A percentile compares a stretch with the other conserved stretches of the same genome.
Conservation (phyloP, 2,329 filamentous ascomycete genomes). For the Fusarium succisae region DNA sequence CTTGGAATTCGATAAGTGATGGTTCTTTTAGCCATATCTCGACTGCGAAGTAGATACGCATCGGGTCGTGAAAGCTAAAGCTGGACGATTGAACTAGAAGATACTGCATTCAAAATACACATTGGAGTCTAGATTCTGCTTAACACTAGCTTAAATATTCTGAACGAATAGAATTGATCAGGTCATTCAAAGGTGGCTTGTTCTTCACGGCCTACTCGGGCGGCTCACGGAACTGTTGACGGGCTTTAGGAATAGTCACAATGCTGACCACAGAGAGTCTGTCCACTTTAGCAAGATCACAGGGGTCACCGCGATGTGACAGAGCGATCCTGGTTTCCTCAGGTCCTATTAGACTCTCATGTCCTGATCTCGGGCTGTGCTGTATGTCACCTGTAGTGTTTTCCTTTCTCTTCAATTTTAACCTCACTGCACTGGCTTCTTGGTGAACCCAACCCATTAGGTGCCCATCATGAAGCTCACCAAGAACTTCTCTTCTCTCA, state of each 20-base stretch:
- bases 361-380: background rate
- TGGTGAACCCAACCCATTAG: no score
- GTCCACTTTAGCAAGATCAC: background rate
- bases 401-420: background rate
- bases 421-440: rapidly evolving
- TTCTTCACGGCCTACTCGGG: background rate
- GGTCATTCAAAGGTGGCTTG: background rate
- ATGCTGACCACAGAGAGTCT: background rate
- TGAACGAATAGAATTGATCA: no score
- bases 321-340: background rate
- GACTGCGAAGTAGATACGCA: background rate
- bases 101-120: background rate
- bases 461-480: background rate
- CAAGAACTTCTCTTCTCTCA: background rate
- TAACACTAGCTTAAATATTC: rapidly evolving
- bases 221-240: background rate
- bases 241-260: background rate
- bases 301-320: background rate
- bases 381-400: background rate
- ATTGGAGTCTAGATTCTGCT: background rate
- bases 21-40: no score
- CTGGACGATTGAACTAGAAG: background rate
- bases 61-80: background rate
- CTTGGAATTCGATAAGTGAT: background rate
- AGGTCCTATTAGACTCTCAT: background rate